Base-by-base conservation (phyloP, 2,329 filamentous ascomycete genomes). In the Cylindrodendrum hubeiense region DNA sequence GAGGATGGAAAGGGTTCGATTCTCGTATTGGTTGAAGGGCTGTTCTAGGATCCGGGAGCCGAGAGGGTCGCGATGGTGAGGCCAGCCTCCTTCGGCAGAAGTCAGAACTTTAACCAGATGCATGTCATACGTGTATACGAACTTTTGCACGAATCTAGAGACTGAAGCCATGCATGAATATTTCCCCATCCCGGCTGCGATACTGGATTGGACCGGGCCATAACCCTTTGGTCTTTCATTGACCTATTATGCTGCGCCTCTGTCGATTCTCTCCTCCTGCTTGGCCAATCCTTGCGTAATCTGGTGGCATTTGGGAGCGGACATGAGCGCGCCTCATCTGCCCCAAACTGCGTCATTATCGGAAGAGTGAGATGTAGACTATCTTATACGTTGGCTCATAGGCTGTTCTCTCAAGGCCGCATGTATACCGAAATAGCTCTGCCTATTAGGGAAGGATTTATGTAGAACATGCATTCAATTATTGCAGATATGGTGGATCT, bases 1-100 rank as follows among this genome's bases (percentile, higher is more conserved):
- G 44, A 34, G n/a, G 44, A 49, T 15, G 44, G 50, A 13, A n/a
- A 57, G 15, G 22, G 67, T 19, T 28, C n/a, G 8, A 44, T 71
- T 46, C 37, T 66, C 30, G 60, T 51, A 58, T 65, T 67, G 44
- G 61, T 66, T 15, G 52, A 58, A 19, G 34, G 6, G 10, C 41
- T 69, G 28, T 70, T 71, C 39, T 49, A 59, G 26, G 26, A 43
- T 43, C 58, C 55, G 58, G 57, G 39, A 19, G 51, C 60, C 60
- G 51, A 50, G 53, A 12, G 13, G 10, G 4, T 17, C 46, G 24
- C 15, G 5, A 47, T 51, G 33, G 15, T 34, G 19, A 19, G 5
- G 22, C 28, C 43, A 60, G 34, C 26, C 9, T n/a, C 30, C 30
- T n/a, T 51, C 19, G 30, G 22, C 43, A 58, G 57, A 62, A 22